Evolutionary conservation across 2,329 filamentous ascomycete genomes (phyloP), one percentile per base, ranked within the genome.

Genomic region (Fusarium lateritium): DNA sequence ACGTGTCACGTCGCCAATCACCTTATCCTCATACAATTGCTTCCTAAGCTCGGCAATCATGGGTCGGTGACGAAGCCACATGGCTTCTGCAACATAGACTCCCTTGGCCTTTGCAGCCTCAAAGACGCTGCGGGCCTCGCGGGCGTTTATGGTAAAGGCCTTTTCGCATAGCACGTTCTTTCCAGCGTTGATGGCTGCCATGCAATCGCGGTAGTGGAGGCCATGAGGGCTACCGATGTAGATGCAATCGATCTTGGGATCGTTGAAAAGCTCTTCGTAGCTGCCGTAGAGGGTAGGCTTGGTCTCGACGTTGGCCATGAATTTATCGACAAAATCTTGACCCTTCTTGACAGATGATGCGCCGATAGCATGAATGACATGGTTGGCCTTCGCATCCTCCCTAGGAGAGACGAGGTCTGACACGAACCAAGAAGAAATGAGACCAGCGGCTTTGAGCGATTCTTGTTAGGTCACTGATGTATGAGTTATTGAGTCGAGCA

Each of bases 111-210:
- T 70, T 2, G 78, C 79, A 1, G 74, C 70, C 10, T 68, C 68
- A 10, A 76, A 70, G 5, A 79, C 69, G 17, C 70, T 65, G 0
- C 47, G 47, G 34, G 47, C 28, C 62, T 66, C 9, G 74, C 73
- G 36, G 78, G 74, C n/a, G 58, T 64, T 4, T 71, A 80, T 65
- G 2, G 77, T 75, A 53, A 80, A 76, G 0, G 79, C 69, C 62
- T 80, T 80, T 50, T 80, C 79, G 58, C 79, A 81, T 2, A 81
- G 73, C 6, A 80, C 73, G 49, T 80, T 73, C 64, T 81, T 81
- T 17, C 79, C 77, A 6, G 76, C 76, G 19, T 64, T 66, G 34
- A 80, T 77, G 2, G 77, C 76, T 24, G 77, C 38, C 24, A 80
- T 72, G 42, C 73, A 76, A 43, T 78, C 78, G 39, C 76, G 70